Evolutionary conservation across 2,329 filamentous ascomycete species (phyloP).

Genomic region (Graphilbum ipis-grandicollis): DNA sequence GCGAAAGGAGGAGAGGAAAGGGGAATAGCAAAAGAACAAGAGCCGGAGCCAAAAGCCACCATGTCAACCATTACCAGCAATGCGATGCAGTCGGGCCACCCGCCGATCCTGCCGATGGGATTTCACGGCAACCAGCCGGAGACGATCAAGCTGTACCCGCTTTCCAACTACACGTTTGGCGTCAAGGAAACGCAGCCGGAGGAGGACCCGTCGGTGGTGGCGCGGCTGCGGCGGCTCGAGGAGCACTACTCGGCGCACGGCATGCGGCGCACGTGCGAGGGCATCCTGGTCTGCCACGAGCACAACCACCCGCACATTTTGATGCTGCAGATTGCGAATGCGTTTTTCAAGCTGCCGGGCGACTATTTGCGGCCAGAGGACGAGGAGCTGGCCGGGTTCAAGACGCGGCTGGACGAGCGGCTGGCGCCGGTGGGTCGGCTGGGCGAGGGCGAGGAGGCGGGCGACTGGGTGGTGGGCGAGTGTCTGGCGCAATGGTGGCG

Average conservation of each 20-base stretch:
- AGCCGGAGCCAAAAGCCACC: not conserved
- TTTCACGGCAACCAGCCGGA: conserved; percentile 83
- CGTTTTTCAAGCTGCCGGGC: conserved; percentile 96
- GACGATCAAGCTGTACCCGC: conserved; percentile 79
- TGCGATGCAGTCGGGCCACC: conserved; percentile 59
- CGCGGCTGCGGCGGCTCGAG: conserved; percentile 82
- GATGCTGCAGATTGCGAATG: conserved; percentile 98
- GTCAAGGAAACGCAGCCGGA: conserved; percentile 97
- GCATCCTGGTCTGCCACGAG: conserved; percentile 93
- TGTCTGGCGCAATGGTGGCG: conserved; percentile 97
- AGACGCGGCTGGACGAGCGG: conserved; percentile 76
- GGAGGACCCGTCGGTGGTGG: conserved; percentile 89
- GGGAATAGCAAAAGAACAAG: not conserved
- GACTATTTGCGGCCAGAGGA: conserved; percentile 84
- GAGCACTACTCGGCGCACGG: conserved; percentile 85
- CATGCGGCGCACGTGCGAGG: conserved; percentile 95
- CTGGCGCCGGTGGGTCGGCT: conserved; percentile 80
- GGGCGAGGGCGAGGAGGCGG: conserved; percentile 65
- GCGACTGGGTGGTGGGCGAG: conserved; percentile 88
- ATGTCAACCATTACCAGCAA: conserved; percentile 79
- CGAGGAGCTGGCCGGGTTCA: conserved; percentile 91
- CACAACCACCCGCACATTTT: conserved; percentile 98
- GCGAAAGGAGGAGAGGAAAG: too few species aligned
- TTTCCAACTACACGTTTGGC: conserved; percentile 97
- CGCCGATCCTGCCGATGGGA: conserved; percentile 60